phyloP scores from a whole-genome alignment of 1,139 yeast species.

The Cylindricascospora bacillispora region DNA sequence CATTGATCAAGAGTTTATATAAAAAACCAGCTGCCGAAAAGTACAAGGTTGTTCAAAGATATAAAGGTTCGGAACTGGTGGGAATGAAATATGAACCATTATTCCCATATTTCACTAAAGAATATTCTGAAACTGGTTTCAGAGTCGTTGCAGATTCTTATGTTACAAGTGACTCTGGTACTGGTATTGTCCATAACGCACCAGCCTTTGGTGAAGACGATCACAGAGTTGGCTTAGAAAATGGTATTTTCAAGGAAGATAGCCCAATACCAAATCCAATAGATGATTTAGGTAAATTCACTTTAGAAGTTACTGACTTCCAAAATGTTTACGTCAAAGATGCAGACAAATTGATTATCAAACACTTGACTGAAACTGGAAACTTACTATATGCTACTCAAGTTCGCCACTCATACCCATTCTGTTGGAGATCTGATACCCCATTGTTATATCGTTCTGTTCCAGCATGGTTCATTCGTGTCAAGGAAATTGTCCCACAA shows the following conservation, averaged over 20 bases:
- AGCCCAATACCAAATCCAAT: constrained; percentile 82
- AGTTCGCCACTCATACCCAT: constrained; percentile 91
- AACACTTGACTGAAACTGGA: constrained; percentile 66
- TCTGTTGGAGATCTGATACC: constrained; percentile 99
- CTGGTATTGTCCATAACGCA: constrained; percentile 97
- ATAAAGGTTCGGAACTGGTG: constrained; percentile 65
- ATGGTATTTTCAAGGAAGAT: constrained; percentile 62
- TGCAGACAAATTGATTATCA: constrained; percentile 86
- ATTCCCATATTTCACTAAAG: constrained; percentile 66
- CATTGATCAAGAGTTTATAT: constrained; percentile 68
- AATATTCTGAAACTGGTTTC: constrained; percentile 67
- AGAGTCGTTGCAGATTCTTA: constrained; percentile 70
- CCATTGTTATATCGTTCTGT: constrained; percentile 92
- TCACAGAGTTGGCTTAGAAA: constrained; percentile 66
- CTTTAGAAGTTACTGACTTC: constrained; percentile 58
- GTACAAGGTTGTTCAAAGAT: constrained; percentile 65
- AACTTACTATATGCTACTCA: constrained; percentile 66
- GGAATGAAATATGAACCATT: constrained; percentile 75
- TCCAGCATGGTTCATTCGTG: constrained; percentile 97
- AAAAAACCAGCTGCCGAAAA: constrained; percentile 91
- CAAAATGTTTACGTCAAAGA: constrained; percentile 86
- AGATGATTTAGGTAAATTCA: constrained; percentile 82
- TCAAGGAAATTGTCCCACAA: constrained; percentile 72
- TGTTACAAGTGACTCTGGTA: constrained; percentile 91
- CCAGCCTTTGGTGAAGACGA: constrained; percentile 99